Percentiles rank a stretch among this genome's conserved stretches.
These are phyloP conservation scores for Panicum hallii DNA, from an alignment of 202 grass and related monocot genomes.

Conservation along the genomic window DNA sequence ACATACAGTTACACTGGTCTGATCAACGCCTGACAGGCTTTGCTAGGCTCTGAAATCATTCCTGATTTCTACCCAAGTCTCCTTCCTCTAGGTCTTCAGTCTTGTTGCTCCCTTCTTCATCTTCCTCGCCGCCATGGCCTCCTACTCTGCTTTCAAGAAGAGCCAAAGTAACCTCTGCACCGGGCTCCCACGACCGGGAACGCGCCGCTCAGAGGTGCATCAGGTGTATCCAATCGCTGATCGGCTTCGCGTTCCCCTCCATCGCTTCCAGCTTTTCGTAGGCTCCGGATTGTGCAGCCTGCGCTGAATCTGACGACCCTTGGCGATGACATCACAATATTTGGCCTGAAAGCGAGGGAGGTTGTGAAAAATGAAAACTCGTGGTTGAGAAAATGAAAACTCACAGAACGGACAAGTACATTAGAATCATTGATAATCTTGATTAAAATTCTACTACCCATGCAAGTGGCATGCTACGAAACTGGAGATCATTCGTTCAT, in stretches of 20 bases:
- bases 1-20: background rate
- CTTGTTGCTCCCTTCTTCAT: background rate
- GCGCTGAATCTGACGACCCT: background rate
- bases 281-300: background rate
- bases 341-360: too few species aligned
- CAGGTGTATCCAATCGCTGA: background rate
- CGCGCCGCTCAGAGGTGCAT: background rate
- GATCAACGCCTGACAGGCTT: background rate
- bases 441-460: too few species aligned
- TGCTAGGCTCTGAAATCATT: too few species aligned
- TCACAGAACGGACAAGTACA: too few species aligned
- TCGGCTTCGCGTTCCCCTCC: slow-evolving; percentile 15
- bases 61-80: background rate
- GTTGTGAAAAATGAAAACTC: too few species aligned
- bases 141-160: slow-evolving; percentile 13
- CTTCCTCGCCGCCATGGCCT: background rate
- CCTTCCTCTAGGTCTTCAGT: background rate
- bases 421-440: too few species aligned
- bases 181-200: background rate
- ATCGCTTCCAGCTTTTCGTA: background rate
- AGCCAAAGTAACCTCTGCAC: background rate
- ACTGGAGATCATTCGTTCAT: too few species aligned
- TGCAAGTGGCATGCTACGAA: too few species aligned
- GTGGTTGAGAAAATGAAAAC: too few species aligned
- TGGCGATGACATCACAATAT: too few species aligned